Evolutionary conservation across 139 green algal species (phyloP).

Genomic region (Tetraselmis striata): DNA sequence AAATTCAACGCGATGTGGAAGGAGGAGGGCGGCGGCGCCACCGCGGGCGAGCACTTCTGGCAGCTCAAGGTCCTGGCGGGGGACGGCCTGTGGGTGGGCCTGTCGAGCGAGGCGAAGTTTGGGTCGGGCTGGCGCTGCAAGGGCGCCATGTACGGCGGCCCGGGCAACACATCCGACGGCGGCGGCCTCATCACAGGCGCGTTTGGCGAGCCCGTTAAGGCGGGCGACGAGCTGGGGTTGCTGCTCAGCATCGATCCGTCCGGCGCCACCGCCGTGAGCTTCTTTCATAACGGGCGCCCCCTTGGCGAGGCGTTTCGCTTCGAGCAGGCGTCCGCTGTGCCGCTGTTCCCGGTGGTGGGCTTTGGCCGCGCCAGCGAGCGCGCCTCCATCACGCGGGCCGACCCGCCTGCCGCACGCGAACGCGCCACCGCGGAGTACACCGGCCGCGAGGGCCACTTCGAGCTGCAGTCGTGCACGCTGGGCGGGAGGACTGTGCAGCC

Average conservation of each 20-base stretch:
- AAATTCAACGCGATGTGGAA: neutral
- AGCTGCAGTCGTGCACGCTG: neutral
- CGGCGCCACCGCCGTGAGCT: neutral
- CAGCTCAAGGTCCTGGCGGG: neutral
- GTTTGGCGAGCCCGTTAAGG: neutral
- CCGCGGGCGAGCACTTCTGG: neutral
- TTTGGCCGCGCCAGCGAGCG: neutral
- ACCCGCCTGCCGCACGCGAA: neutral
- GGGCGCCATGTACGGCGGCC: neutral
- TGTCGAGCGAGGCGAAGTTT: neutral
- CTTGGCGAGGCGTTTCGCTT: neutral
- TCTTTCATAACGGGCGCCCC: neutral
- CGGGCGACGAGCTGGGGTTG: neutral
- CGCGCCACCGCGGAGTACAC: neutral
- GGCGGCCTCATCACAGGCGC: neutral
- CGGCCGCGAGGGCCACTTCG: neutral
- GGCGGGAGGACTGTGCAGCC: neutral
- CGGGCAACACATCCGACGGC: neutral
- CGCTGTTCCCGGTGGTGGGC: neutral
- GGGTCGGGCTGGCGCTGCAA: neutral
- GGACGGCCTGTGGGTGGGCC: neutral
- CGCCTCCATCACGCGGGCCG: neutral
- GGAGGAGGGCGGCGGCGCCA: neutral
- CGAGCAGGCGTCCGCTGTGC: neutral
- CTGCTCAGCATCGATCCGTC: neutral